Evolutionary conservation across 305 asterid genomes (phyloP), one percentile per base, ranked within the genome.

Genomic region (Solanum hybrid): DNA sequence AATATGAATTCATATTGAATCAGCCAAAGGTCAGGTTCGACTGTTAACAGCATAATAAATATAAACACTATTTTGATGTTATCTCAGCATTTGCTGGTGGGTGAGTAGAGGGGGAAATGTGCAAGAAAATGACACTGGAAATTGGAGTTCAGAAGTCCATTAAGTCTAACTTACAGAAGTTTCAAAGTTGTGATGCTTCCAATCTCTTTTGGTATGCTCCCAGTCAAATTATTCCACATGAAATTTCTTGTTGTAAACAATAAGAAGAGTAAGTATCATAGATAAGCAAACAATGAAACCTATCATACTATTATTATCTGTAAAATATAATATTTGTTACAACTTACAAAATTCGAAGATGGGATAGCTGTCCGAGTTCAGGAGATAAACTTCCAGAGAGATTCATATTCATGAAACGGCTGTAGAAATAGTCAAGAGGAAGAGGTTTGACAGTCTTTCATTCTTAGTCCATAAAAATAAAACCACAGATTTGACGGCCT

Each of bases 221-320:
- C 95, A 71, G 90, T 90, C 86, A 93, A 90, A 31, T 91, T 82
- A 89, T 93, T 93, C 95, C 95, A 93, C 95, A 92, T 93, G 91
- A 93, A 93, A 90, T 92, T 91, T 89, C 95, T 93, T 86, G 89
- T 57, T 46, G 78, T 73, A 89, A 84, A 83, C 74, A 84, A 74
- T 26, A 86, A 46, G 84, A 87, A 67, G 83, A 61, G 46, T 87
- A 34, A 93, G 92, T 89, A 80, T 31, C 24, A 74, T 61, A 64
- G 86, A 85, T 67, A 35, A 76, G 75, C 3, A 82, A 80, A 75
- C 5, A 69, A 11, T 39, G 57, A 77, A 46, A 80, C 74, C 36
- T 33, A 79, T 40, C 78, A 79, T 71, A 79, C 18, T 34, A 28
- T 69, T 31, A 1, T 13, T 33, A 57, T 12, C 24, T 75, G 78